Base-by-base conservation (phyloP, 2,329 filamentous ascomycete species). In the Hirsutella thompsonii region DNA sequence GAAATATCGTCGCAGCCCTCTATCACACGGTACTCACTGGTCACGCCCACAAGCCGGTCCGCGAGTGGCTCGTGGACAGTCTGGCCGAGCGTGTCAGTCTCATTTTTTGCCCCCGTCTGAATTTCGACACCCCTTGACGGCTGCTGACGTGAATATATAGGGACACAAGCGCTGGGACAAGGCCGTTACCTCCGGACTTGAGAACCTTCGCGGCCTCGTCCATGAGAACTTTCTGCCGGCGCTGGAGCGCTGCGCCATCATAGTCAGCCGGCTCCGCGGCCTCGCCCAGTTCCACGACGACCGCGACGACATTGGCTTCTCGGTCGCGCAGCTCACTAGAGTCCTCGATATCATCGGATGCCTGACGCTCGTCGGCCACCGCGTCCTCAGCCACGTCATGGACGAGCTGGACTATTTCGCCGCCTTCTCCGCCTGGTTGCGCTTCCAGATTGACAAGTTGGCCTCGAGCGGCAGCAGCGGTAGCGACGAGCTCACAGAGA, bases 131-230 rank as follows among this genome's bases (percentile, higher is more conserved):
- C 14, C 9, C n/a, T 18, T n/a, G 14, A 5, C 5, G 32, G 33
- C 33, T 40, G 39, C 47, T 42, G 32, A 20, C 43, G 53, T 48
- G 42, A 43, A 44, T 36, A 19, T 9, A 41, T 33, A 92, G 82
- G 88, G 88, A 1, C 85, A 94, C 52, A 95, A 94, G 61, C 73
- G 92, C 38, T 98, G 92, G 92, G 89, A 96, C 47, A 93, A 90
- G 54, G 81, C 84, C 5, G 83, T 93, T 2, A 72, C 76, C 2
- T 76, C 78, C 4, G 86, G 88, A 1, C 80, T 95, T 18, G 79
- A 85, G 44, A 81, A 78, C 41, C 70, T 96, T 9, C 76, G 87
- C 38, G 74, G 76, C 40, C 69, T 96, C 11, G 69, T 88, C 0
- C 89, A 94, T 54, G 82, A 94, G 55, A 89, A 93, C 56, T 78